Base-by-base conservation (phyloP, 331 rosid genomes). In the Telfairia occidentalis region DNA sequence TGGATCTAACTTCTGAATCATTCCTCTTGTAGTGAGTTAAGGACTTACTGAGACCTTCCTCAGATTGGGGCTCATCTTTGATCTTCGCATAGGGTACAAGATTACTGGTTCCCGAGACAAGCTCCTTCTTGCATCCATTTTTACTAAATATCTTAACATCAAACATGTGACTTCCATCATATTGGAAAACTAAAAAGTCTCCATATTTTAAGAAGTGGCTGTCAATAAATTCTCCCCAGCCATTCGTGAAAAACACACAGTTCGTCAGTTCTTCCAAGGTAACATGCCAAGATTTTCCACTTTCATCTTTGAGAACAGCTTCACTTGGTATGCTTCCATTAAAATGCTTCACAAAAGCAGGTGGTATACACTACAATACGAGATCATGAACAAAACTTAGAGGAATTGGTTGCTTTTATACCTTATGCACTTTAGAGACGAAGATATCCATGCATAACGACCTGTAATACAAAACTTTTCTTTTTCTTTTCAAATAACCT, bases 131-230 rank as follows among this genome's bases (percentile, higher is more conserved):
- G 63, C 79, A 75, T 11, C 83, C 83, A 74, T 80, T 54, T 69
- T 49, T 34, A 53, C 83, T 40, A 67, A 80, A 80, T 21, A 80
- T 75, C 76, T 80, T 75, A 24, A 80, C 79, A 38, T 55, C 52
- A 57, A 80, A 80, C 61, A 42, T 13, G 24, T 40, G 43, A 80
- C 38, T 57, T 43, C 79, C 71, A 54, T 42, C 48, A 34, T 75
- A 75, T 46, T 45, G 55, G 28, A 80, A 80, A 45, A 75, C 50
- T 43, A 80, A 55, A 45, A 75, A 80, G 49, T 80, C 79, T 19
- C 77, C 83, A 43, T 0, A 16, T 45, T 75, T 21, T 35, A 80
- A 70, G 45, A 38, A 24, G 11, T 65, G 79, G 7, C 69, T 60
- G 35, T 40, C 45, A 10, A 13, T 76, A 75, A 80, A 80, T 9